Conservation (phyloP, 1,284 basidiomycete species). For the Inonotus obliquus region DNA sequence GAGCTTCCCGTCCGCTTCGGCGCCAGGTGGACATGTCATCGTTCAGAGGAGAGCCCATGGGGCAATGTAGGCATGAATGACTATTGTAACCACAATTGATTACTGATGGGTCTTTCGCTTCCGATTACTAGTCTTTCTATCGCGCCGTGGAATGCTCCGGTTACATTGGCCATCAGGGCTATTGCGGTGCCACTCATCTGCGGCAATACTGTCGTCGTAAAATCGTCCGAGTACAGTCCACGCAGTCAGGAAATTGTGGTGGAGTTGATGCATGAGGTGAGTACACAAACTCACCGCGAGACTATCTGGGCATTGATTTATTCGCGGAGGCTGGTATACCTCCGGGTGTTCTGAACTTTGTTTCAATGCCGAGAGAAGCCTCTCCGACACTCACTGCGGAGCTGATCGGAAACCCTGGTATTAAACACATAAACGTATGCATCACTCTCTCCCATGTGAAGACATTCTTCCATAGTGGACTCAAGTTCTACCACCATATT, state of each 20-base stretch:
- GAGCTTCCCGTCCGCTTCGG: constrained; percentile 26
- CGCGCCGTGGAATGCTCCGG: constrained; percentile 41
- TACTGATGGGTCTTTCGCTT: neutral
- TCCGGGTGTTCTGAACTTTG: constrained; percentile 52
- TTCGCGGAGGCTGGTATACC: constrained; percentile 50
- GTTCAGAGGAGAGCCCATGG: constrained; percentile 30
- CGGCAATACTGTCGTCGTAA: constrained; percentile 62
- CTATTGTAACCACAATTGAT: constrained; percentile 1
- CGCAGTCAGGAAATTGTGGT: constrained; percentile 44
- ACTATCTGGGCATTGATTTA: neutral
- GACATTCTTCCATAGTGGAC: neutral
- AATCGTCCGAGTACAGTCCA: constrained; percentile 55
- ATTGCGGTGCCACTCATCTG: constrained; percentile 51
- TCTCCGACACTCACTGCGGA: constrained; percentile 44
- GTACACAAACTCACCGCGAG: neutral
- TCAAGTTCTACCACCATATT: too few species aligned
- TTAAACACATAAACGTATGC: constrained; percentile 43
- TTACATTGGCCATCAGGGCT: constrained; percentile 43
- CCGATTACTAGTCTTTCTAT: constrained; percentile 24
- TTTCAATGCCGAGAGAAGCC: constrained; percentile 47
- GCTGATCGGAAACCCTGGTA: constrained; percentile 49
- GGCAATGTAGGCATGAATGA: constrained; percentile 28
- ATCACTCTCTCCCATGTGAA: neutral
- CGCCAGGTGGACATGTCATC: constrained; percentile 30
- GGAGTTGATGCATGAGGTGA: constrained; percentile 44